Evolutionary conservation across 768 basidiomycete species (phyloP).

Genomic region (Nidularia pulvinata): DNA sequence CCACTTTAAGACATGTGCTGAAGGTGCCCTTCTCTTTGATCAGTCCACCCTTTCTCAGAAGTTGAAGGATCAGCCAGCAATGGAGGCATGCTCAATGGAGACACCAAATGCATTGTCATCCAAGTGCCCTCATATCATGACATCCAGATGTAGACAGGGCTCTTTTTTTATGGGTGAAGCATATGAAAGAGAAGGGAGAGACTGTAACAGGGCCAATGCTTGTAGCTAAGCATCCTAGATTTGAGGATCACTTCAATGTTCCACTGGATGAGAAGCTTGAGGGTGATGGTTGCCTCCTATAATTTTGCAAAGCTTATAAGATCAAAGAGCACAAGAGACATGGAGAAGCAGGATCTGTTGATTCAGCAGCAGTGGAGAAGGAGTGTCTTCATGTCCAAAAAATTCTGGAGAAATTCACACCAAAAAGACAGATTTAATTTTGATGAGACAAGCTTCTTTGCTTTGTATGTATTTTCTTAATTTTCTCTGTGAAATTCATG

Average conservation of each 20-base stretch:
- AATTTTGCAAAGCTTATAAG: slow-evolving; percentile 16
- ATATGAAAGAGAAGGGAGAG: slow-evolving; percentile 20
- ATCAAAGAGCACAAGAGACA: slow-evolving; percentile 13
- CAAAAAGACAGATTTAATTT: slow-evolving; percentile 19
- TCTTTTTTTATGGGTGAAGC: slow-evolving; percentile 23
- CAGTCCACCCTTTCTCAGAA: slow-evolving; percentile 20
- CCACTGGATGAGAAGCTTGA: slow-evolving; percentile 16
- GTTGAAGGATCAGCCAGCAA: slow-evolving; percentile 7
- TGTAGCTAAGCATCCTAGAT: slow-evolving; percentile 12
- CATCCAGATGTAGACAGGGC: slow-evolving; percentile 29
- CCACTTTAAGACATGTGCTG: slow-evolving; percentile 10
- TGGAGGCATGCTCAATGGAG: background rate
- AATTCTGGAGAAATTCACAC: slow-evolving; percentile 14
- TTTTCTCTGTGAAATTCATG: background rate
- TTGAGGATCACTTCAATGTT: slow-evolving; percentile 21
- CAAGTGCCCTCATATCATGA: slow-evolving; percentile 16
- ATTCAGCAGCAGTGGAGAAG: slow-evolving; percentile 11
- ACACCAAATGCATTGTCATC: slow-evolving; percentile 20
- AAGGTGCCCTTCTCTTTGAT: slow-evolving; percentile 15
- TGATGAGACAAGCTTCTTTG: slow-evolving; percentile 16
- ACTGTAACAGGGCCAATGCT: slow-evolving; percentile 20
- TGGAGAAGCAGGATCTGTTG: slow-evolving; percentile 25
- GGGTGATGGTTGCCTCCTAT: slow-evolving; percentile 15
- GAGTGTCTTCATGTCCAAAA: slow-evolving; percentile 11
- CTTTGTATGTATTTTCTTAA: slow-evolving; percentile 2